Percentiles rank a stretch among this genome's conserved stretches.
These are phyloP conservation scores for Podospora fimiseda DNA, from an alignment of 495 filamentous ascomycete genomes.

Conservation along the genomic window DNA sequence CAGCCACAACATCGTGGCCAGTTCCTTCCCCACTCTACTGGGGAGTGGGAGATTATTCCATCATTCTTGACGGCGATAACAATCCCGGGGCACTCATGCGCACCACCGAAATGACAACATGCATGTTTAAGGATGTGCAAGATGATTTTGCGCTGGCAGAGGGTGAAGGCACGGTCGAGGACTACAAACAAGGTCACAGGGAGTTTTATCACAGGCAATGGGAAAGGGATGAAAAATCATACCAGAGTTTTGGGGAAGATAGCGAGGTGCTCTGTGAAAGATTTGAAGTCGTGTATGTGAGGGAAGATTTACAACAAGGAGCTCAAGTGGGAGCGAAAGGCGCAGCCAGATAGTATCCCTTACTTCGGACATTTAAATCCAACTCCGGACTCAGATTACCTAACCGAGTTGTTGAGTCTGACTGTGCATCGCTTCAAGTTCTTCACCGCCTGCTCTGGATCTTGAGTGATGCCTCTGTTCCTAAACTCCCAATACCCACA, in stretches of 20 bases:
- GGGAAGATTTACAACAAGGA: background rate
- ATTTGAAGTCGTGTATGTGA: slow-evolving; percentile 28
- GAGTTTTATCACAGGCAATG: slow-evolving; percentile 20
- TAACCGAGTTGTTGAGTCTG: too few species aligned
- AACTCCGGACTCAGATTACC: too few species aligned
- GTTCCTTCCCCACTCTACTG: slow-evolving; percentile 25
- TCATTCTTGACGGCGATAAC: slow-evolving; percentile 26
- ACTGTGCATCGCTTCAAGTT: too few species aligned
- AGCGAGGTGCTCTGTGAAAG: slow-evolving; percentile 30
- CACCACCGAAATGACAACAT: slow-evolving; percentile 19
- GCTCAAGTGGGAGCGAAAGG: background rate
- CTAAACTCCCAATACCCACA: background rate
- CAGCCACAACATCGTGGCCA: slow-evolving; percentile 31
- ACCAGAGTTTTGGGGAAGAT: slow-evolving; percentile 23
- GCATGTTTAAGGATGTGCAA: slow-evolving; percentile 26
- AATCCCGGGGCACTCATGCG: slow-evolving; percentile 26
- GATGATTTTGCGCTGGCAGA: slow-evolving; percentile 31
- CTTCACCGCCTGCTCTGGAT: too few species aligned
- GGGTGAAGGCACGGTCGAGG: slow-evolving; percentile 25
- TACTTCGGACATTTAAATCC: too few species aligned
- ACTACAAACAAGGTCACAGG: slow-evolving; percentile 23
- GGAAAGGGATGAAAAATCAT: slow-evolving; percentile 2
- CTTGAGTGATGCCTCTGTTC: too few species aligned
- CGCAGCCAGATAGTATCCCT: too few species aligned
- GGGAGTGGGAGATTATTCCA: slow-evolving; percentile 26